Evolutionary conservation across 2,329 filamentous ascomycete species (phyloP), one percentile per base, ranked within the genome.

Genomic region (Myriosclerotinia scirpicola): DNA sequence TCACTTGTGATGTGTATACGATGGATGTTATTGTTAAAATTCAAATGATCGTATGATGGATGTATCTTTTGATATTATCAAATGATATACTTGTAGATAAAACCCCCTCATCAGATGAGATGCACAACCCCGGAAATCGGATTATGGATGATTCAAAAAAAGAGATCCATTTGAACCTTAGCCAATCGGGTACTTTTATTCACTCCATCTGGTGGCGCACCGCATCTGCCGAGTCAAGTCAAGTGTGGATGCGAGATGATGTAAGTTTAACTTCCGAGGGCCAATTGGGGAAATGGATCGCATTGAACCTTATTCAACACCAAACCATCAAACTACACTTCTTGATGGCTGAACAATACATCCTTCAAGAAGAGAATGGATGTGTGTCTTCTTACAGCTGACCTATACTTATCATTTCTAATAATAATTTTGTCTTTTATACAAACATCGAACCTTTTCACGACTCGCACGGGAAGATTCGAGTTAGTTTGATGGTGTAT

Each of bases 1-100:
- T 46, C 42, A 11, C 40, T 58, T 46, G 54, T 58, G 59, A 61
- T 22, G 44, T n/a, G 30, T 17, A 17, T 30, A 53, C 26, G 26
- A 20, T 34, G 46, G 26, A 20, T 34, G 46, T 14, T 26, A 12
- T 20, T 34, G 5, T 34, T 9, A 5, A 53, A 2, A 30, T 30
- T 9, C 1, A 30, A 52, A 30, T 53, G 50, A 50, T 12, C 46
- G 20, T 50, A 50, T 50, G 46, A 50, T 50, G 20, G n/a, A 46
- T 46, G 11, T 11, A 50, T 50, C 46, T 22, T 1, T n/a, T 22
- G 46, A 14, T 26, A 50, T 50, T 12, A 14, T 50, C 46, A 50
- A 50, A 50, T 50, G 46, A 50, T 22, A 26, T 26, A 50, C 26
- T 26, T 2, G 26, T 50, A 22, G 9, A 50, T 50, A 22, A 50